Base-by-base conservation (phyloP, 2,329 filamentous ascomycete genomes). In the Ceratocystis alfenasii region DNA sequence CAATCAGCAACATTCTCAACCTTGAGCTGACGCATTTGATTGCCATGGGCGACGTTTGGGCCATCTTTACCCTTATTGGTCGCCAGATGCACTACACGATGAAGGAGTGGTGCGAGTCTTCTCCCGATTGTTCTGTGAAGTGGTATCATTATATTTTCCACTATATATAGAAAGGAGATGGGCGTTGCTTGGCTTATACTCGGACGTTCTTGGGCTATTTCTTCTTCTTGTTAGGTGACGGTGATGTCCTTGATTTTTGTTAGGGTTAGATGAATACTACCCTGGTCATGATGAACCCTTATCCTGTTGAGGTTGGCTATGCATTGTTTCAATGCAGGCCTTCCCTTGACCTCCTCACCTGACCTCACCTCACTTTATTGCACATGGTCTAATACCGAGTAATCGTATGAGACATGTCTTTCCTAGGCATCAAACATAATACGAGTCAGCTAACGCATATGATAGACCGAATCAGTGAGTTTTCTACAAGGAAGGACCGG, bases 1-100 rank as follows among this genome's bases (percentile, higher is more conserved):
- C 62, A 3, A 30, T 45, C 5, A 68, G 70, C 6, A 75, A 75
- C 36, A 77, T 84, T n/a, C 75, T 75, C 57, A 71, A 72, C 1
- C 68, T 74, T 10, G 75, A 73, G 36, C 20, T 76, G 6, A 48
- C 59, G 10, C 66, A 67, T 44, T 46, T 66, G 17, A 57, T 62
- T 17, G 53, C 63, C 62, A 64, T 66, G 64, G 64, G 64, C 4
- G 66, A 66, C 22, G 46, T 65, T 5, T 68, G 66, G 66, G 55
- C 63, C 33, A 36, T 61, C 6, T 48, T 68, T 30, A 57, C 64
- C 6, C 44, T 68, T n/a, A 44, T 55, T n/a, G 60, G 66, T 7
- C 50, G 66, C 50, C 36, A 48, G 22, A 33, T 68, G 33, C 66
- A 68, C 53, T 68, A 66, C 60, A 57, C 64, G 2, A 59, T 64